Evolutionary conservation across 2,329 filamentous ascomycete species (phyloP), one percentile per base, ranked within the genome.

Genomic region (Penicillium sp.): DNA sequence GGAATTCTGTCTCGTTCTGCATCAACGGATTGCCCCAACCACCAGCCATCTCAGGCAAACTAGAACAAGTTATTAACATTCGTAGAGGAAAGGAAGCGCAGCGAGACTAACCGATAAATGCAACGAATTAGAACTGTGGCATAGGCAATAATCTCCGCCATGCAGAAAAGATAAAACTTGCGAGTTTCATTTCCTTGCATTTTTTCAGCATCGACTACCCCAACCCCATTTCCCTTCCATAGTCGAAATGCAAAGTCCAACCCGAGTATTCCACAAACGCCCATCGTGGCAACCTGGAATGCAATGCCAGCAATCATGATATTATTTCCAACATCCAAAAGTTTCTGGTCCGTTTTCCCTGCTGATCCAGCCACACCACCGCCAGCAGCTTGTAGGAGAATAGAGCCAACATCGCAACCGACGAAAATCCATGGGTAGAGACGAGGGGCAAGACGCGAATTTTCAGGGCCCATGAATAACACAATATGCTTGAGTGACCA

Each of bases 1-100:
- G 77, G 63, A 87, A 87, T 16, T 79, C 81, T 40, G 76, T 73
- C 73, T 87, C 76, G 68, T 87, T 79, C 60, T 84, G 82, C 83
- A 87, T 87, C 66, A 87, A 82, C 14, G 76, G 66, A 71, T 85
- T 86, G 9, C 81, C 82, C 84, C 84, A 88, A 18, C 85, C 85
- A 23, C 83, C 82, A 2, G 81, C 80, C 83, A 87, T 86, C 67
- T 87, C 85, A 1, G 80, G 81, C 49, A 87, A 82, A 63, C 60
- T 56, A n/a, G 23, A n/a, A 33, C 26, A 7, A 23, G n/a, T 19
- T 33, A 6, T 37, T 8, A 21, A 23, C 29, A n/a, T n/a, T n/a
- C n/a, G n/a, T n/a, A n/a, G n/a, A n/a, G n/a, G 16, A 19, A 13
- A 24, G 31, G 24, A 28, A 33, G 29, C 45, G 51, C 21, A 11